These are phyloP conservation scores for Lachnellula subtilissima DNA, from an alignment of 2,329 filamentous ascomycete species.

Conservation along the genomic window DNA sequence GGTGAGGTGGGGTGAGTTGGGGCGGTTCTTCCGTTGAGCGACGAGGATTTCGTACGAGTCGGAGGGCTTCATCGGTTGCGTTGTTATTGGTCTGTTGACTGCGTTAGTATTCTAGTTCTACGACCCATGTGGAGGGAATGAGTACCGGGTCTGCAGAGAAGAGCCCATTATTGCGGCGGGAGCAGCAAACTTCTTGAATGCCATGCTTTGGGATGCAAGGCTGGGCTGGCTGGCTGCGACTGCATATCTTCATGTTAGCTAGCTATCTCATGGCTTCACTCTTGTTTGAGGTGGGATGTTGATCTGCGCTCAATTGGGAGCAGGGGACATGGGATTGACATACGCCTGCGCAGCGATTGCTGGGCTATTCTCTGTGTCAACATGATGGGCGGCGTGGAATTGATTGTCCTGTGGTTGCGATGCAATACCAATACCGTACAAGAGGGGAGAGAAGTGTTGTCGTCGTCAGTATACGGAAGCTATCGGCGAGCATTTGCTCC, in stretches of 20 bases:
- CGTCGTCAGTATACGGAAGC: constrained; percentile 22
- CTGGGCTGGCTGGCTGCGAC: constrained; percentile 42
- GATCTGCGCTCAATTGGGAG: neutral
- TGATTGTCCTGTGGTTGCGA: neutral
- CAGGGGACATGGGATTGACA: constrained; percentile 12
- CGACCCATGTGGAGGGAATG: neutral
- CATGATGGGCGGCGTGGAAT: constrained; percentile 31
- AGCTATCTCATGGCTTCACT: too few species aligned
- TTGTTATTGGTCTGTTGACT: constrained; percentile 41
- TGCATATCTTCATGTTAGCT: constrained; percentile 17
- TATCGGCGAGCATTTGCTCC: constrained; percentile 14
- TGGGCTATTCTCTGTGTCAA: constrained; percentile 40
- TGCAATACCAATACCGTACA: neutral
- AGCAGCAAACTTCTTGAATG: constrained; percentile 35
- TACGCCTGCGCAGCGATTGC: constrained; percentile 40
- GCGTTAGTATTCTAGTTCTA: constrained; percentile 9
- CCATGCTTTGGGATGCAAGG: constrained; percentile 32
- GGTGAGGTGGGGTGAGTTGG: constrained; percentile 61
- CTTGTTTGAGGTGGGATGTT: too few species aligned
- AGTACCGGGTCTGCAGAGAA: constrained; percentile 45
- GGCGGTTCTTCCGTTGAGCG: constrained; percentile 62
- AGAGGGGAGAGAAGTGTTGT: constrained; percentile 13
- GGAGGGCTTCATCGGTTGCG: constrained; percentile 39
- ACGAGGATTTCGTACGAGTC: constrained; percentile 54
- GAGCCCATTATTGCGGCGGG: constrained; percentile 36